Conservation (phyloP, 768 basidiomycete genomes). For the Lentinula detonsa region DNA sequence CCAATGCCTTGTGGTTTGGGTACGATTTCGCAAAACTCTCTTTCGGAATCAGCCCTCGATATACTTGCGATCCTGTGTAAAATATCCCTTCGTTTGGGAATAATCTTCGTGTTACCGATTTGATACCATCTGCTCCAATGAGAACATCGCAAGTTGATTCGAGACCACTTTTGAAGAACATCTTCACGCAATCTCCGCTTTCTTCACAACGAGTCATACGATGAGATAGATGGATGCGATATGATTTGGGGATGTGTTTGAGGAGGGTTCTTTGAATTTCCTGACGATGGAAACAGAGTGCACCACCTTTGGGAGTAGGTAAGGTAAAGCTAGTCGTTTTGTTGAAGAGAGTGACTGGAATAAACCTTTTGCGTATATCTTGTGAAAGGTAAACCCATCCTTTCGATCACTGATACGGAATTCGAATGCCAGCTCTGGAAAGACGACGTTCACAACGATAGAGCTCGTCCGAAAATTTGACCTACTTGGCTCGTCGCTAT, state of each 20-base stretch:
- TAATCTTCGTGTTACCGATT: constrained; percentile 14
- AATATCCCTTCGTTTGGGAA: constrained; percentile 22
- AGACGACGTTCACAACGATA: constrained; percentile 3
- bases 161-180: constrained; percentile 20
- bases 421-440: constrained; percentile 15
- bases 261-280: constrained; percentile 39
- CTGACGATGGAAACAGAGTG: constrained; percentile 30
- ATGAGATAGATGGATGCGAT: constrained; percentile 28
- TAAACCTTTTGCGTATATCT: constrained; percentile 16
- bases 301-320: constrained; percentile 15
- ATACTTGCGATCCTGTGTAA: constrained; percentile 32
- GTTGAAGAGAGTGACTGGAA: neutral
- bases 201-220: constrained; percentile 31
- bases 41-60: constrained; percentile 28
- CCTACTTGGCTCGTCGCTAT: constrained; percentile 16
- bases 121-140: constrained; percentile 35
- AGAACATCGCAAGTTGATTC: constrained; percentile 26
- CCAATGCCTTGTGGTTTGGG: constrained; percentile 24
- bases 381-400: constrained; percentile 23
- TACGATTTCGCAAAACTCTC: constrained; percentile 17
- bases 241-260: constrained; percentile 23
- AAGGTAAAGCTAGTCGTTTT: neutral
- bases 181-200: constrained; percentile 12
- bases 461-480: neutral
- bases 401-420: constrained; percentile 27